Evolutionary conservation across 305 asterid genomes (phyloP), one percentile per base, ranked within the genome.

Genomic region (Fraxinus velutina): DNA sequence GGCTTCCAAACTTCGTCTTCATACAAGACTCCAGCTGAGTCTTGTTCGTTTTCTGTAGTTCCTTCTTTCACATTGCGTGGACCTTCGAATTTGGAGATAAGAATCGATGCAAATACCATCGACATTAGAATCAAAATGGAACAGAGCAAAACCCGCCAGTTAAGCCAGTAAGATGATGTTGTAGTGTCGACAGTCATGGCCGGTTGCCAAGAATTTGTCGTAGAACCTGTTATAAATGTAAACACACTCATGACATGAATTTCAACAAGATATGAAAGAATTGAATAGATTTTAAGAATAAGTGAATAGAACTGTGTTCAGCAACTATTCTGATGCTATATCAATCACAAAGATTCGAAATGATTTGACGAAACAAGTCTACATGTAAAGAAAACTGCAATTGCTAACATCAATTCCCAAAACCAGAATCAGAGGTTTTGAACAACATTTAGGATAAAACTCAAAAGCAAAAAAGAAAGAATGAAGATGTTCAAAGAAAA

Each of bases 1-100:
- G 99, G 97, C 82, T 86, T 90, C 99, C 98, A 96, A 33, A 92
- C 93, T 79, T 96, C 98, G 84, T 96, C 99, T 78, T 90, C 96
- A 50, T 93, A 93, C 84, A 96, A 76, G 8, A 91, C 47, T 17
- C 98, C 98, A 0, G 94, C 78, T 0, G 89, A 17, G 24, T 89
- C 90, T 44, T 82, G 27, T 74, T 80, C 87, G 36, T 34, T 62
- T 7, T 81, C 92, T n/a, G 80, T 44, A 24, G 77, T 83, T 37
- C 80, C 78, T 76, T 55, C 84, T 81, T 76, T 85, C 3, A 85
- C 36, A 13, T 80, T 64, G n/a, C 72, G 86, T 0, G 84, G 93
- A 13, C 87, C 89, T 77, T 96, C 99, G 27, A 88, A 86, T 47
- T 93, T 96, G 13, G 97, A 85, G 64, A 96, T 90, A 24, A 94